phyloP scores from a whole-genome alignment of 495 filamentous ascomycete genomes.

The Jackrogersella minutella region DNA sequence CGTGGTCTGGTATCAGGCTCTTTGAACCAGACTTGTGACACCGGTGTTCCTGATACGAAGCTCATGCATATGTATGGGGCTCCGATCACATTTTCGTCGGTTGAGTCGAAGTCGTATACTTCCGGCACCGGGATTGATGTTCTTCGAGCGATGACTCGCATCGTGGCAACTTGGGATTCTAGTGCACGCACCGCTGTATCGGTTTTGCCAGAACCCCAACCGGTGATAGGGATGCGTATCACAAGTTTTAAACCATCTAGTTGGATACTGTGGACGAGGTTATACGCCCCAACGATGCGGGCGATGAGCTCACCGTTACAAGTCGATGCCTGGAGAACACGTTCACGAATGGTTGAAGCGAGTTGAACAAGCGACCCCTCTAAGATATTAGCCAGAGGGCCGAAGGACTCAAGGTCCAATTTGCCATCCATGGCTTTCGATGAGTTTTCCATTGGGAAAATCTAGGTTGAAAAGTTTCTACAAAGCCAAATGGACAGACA shows the following conservation, averaged over 20 bases:
- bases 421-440: background rate
- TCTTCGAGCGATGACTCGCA: slow-evolving; percentile 33
- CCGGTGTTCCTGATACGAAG: slow-evolving; percentile 23
- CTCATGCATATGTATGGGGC: slow-evolving; percentile 43
- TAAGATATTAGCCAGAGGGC: slow-evolving; percentile 16
- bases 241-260: slow-evolving; percentile 35
- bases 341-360: slow-evolving; percentile 16
- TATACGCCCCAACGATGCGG: slow-evolving; percentile 25
- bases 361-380: slow-evolving; percentile 20
- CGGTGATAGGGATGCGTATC: slow-evolving; percentile 36
- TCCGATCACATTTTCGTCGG: slow-evolving; percentile 31
- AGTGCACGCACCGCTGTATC: slow-evolving; percentile 33
- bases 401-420: background rate
- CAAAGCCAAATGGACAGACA: too few species aligned
- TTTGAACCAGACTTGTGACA: slow-evolving; percentile 24
- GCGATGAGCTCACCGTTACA: background rate
- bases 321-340: background rate
- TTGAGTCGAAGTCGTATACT: slow-evolving; percentile 36
- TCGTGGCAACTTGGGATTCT: slow-evolving; percentile 39
- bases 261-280: slow-evolving; percentile 35
- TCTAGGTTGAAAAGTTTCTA: too few species aligned
- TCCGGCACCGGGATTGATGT: slow-evolving; percentile 40
- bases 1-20: background rate
- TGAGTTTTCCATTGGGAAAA: too few species aligned
- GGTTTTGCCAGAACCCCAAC: slow-evolving; percentile 30